These are phyloP conservation scores for Arthroderma sp. DNA, from an alignment of 2,329 filamentous ascomycete genomes.

Conservation along the genomic window DNA sequence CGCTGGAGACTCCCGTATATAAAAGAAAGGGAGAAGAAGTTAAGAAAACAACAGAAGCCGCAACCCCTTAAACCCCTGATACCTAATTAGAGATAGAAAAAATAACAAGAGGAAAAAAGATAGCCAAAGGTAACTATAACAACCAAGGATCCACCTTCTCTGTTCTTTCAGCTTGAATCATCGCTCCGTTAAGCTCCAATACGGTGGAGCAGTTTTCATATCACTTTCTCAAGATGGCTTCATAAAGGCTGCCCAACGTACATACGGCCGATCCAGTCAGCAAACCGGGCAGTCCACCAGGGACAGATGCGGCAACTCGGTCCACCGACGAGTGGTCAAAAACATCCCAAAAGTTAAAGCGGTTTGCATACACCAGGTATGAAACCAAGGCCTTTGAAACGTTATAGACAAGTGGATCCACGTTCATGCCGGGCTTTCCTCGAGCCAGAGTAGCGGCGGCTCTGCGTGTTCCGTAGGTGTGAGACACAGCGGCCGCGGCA, in stretches of 20 bases:
- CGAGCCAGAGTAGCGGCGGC: slow-evolving; percentile 14
- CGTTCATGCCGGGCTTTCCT: slow-evolving; percentile 38
- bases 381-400: slow-evolving; percentile 72
- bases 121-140: background rate
- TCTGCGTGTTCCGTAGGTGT: slow-evolving; percentile 17
- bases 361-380: slow-evolving; percentile 61
- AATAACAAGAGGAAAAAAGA: background rate
- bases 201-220: background rate
- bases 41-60: background rate
- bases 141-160: background rate
- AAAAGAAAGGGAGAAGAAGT: background rate
- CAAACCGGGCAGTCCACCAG: slow-evolving; percentile 27
- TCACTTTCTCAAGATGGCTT: slow-evolving; percentile 31
- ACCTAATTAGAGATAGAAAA: background rate
- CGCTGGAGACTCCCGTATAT: no score
- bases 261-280: slow-evolving; percentile 30
- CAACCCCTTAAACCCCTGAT: background rate
- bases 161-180: background rate
- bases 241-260: slow-evolving; percentile 31
- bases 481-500: slow-evolving; percentile 4
- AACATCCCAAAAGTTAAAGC: slow-evolving; percentile 26
- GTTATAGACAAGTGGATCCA: slow-evolving; percentile 84
- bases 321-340: slow-evolving; percentile 25
- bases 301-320: slow-evolving; percentile 26
- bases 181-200: background rate